phyloP scores from a whole-genome alignment of 257 asterid genomes.

The Leonotis leonurus region DNA sequence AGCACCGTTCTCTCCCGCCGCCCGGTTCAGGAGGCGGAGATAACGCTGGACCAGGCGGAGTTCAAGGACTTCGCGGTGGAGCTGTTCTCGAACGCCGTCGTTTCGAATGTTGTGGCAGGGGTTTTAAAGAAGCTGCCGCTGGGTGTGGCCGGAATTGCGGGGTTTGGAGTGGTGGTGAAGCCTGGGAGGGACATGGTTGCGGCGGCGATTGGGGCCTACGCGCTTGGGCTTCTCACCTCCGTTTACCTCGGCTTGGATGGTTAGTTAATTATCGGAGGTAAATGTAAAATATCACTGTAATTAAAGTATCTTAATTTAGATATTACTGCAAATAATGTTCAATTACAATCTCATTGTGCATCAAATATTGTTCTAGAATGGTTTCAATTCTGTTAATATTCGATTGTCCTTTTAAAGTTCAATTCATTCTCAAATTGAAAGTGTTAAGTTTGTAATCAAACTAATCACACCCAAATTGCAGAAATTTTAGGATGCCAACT shows the following conservation, averaged over 20 bases:
- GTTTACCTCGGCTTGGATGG: constrained; percentile 35
- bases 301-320: background rate
- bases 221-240: constrained; percentile 53
- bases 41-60: constrained; percentile 36
- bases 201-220: constrained; percentile 73
- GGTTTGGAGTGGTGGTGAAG: constrained; percentile 46
- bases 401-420: too few relatives aligned
- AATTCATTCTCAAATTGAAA: too few relatives aligned
- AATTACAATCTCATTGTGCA: too few relatives aligned
- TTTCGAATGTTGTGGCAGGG: constrained; percentile 36
- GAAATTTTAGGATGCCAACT: too few relatives aligned
- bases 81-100: constrained; percentile 47
- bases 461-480: too few relatives aligned
- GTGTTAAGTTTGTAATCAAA: too few relatives aligned
- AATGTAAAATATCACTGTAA: background rate
- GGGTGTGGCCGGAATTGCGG: constrained; percentile 68
- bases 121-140: constrained; percentile 47
- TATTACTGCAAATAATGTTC: too few relatives aligned
- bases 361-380: too few relatives aligned
- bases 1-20: constrained; percentile 26
- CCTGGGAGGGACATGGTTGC: constrained; percentile 47
- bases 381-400: too few relatives aligned
- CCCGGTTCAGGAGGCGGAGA: constrained; percentile 19
- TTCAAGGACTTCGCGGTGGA: constrained; percentile 51
- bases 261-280: background rate